These are phyloP conservation scores for Onygenales sp. DNA, from an alignment of 2,329 filamentous ascomycete species.

Conservation along the genomic window DNA sequence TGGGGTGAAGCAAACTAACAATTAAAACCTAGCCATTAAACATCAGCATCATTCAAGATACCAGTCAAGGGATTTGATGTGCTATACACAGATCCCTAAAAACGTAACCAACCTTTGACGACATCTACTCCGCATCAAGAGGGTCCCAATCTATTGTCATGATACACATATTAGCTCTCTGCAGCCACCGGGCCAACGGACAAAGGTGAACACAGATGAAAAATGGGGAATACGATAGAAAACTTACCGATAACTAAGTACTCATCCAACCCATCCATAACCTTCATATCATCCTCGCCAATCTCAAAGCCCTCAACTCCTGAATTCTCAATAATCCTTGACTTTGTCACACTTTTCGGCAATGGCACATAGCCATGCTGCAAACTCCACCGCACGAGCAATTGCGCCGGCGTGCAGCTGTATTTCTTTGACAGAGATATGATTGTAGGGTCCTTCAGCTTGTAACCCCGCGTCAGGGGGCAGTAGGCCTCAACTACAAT, in stretches of 20 bases:
- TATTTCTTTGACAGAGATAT: conserved; percentile 57
- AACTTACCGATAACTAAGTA: conserved; percentile 4
- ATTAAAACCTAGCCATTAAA: too few species aligned
- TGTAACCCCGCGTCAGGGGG: conserved; percentile 60
- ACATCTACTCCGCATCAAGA: neutral
- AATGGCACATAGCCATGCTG: conserved; percentile 65
- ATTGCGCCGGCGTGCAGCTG: conserved; percentile 58
- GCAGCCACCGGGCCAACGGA: too few species aligned
- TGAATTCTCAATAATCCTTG: conserved; percentile 57
- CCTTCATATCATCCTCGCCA: conserved; percentile 5
- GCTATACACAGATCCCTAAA: too few species aligned
- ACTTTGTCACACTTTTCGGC: conserved; percentile 59
- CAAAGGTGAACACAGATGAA: neutral
- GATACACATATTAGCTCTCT: neutral
- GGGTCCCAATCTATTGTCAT: neutral
- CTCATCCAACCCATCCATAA: conserved; percentile 8
- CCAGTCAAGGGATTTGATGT: too few species aligned
- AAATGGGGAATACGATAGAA: neutral
- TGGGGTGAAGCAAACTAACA: too few species aligned
- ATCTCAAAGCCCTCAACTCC: conserved; percentile 39
- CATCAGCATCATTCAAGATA: too few species aligned
- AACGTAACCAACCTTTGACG: neutral
- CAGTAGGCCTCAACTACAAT: conserved; percentile 74
- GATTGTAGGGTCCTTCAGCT: conserved; percentile 60
- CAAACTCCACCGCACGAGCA: conserved; percentile 69